A percentile compares a stretch with the other conserved stretches of the same genome.
These are phyloP conservation scores for Zymoseptoria ardabiliae DNA, from an alignment of 2,329 filamentous ascomycete genomes.

Conservation along the genomic window DNA sequence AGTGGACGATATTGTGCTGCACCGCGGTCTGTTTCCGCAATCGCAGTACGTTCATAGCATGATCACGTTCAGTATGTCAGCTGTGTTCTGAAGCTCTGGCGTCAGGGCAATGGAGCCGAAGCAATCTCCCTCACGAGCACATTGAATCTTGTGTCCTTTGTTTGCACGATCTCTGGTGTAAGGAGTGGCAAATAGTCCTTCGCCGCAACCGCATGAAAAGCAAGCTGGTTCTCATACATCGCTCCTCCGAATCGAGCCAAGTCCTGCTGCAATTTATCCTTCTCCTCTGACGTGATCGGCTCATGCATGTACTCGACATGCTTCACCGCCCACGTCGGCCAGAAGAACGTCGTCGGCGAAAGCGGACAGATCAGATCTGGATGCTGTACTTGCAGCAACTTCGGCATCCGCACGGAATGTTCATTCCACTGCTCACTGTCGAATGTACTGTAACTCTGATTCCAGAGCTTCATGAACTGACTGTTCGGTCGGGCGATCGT, in stretches of 20 bases:
- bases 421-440: conserved; percentile 8
- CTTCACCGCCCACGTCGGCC: conserved; percentile 9
- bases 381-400: conserved; percentile 4
- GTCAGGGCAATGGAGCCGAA: background rate
- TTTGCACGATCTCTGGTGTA: background rate
- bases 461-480: conserved; percentile 11
- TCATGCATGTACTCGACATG: conserved; percentile 9
- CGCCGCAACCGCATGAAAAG: conserved; percentile 3
- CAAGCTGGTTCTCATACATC: conserved; percentile 12
- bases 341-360: conserved; percentile 11
- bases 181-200: background rate
- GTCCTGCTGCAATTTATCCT: background rate
- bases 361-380: conserved; percentile 10
- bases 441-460: conserved; percentile 6
- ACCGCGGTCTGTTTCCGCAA: background rate
- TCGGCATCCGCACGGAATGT: conserved; percentile 10
- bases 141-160: background rate
- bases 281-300: conserved; percentile 1
- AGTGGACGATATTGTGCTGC: background rate
- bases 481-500: conserved; percentile 10
- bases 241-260: conserved; percentile 5
- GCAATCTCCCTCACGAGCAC: background rate
- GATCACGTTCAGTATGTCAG: background rate
- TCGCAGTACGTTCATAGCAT: background rate
- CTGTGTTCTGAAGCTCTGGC: background rate